These are phyloP conservation scores for Trichoderma breve DNA, from an alignment of 2,329 filamentous ascomycete species.

Conservation along the genomic window DNA sequence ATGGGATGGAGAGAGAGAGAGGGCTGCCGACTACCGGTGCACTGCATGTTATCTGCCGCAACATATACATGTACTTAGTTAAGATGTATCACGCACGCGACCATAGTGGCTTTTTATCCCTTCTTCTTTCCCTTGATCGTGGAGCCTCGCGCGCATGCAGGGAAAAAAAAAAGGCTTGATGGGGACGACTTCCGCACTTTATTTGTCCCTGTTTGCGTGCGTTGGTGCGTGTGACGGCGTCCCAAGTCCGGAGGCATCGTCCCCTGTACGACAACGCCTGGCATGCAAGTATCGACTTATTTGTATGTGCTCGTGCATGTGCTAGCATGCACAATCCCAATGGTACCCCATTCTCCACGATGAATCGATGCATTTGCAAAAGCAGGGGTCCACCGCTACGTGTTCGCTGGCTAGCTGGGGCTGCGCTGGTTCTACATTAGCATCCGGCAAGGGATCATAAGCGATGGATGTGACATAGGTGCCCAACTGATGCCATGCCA, in stretches of 20 bases:
- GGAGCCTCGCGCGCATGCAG: neutral
- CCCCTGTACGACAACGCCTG: neutral
- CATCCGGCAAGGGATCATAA: neutral
- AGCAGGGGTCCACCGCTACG: neutral
- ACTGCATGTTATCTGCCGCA: neutral
- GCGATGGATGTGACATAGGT: neutral
- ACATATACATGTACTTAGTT: neutral
- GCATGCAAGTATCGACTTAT: neutral
- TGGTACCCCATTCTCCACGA: neutral
- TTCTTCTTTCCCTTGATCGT: neutral
- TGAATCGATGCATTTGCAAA: neutral
- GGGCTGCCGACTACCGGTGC: neutral
- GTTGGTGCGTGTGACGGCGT: neutral
- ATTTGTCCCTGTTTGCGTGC: neutral
- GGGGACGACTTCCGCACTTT: neutral
- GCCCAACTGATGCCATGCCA: neutral
- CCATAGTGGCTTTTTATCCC: neutral
- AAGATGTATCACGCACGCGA: slow-evolving; percentile 4
- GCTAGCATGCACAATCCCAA: neutral
- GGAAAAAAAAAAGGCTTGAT: neutral
- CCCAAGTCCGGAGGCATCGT: neutral
- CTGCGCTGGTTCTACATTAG: neutral
- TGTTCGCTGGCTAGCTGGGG: neutral
- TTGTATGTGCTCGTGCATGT: neutral
- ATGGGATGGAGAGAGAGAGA: neutral